phyloP scores from a whole-genome alignment of 495 filamentous ascomycete species.

The Pseudomonodictys pantanalensis region DNA sequence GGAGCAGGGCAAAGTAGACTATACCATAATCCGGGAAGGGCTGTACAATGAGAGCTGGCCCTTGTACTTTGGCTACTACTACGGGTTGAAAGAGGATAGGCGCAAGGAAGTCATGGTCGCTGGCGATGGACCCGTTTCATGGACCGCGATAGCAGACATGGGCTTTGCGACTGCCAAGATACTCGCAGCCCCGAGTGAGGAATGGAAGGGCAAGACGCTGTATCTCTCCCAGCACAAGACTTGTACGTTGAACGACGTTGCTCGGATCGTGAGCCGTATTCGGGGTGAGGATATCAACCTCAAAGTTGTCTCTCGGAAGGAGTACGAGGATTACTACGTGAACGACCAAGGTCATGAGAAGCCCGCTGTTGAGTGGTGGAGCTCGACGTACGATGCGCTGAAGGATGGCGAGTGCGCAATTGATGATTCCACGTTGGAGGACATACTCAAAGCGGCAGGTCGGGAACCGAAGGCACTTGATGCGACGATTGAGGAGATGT shows the following conservation, averaged over 20 bases:
- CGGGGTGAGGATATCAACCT: conserved; percentile 38
- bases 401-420: conserved; percentile 45
- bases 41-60: conserved; percentile 67
- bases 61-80: conserved; percentile 64
- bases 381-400: conserved; percentile 46
- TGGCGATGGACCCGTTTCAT: conserved; percentile 45
- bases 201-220: conserved; percentile 40
- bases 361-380: conserved; percentile 47
- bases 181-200: conserved; percentile 31
- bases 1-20: conserved; percentile 36
- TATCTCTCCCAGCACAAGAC: conserved; percentile 42
- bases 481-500: conserved; percentile 33
- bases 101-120: conserved; percentile 39
- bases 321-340: conserved; percentile 45
- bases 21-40: conserved; percentile 59
- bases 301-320: conserved; percentile 40
- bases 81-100: conserved; percentile 36
- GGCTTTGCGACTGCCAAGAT: conserved; percentile 45
- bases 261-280: conserved; percentile 41
- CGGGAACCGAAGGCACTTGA: conserved; percentile 40
- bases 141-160: conserved; percentile 48
- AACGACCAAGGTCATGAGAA: conserved; percentile 38
- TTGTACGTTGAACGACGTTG: conserved; percentile 42
- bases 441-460: conserved; percentile 39
- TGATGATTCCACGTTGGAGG: conserved; percentile 43